Conservation (phyloP, 2,329 filamentous ascomycete species). For the Aspergillus brunneoviolaceus region DNA sequence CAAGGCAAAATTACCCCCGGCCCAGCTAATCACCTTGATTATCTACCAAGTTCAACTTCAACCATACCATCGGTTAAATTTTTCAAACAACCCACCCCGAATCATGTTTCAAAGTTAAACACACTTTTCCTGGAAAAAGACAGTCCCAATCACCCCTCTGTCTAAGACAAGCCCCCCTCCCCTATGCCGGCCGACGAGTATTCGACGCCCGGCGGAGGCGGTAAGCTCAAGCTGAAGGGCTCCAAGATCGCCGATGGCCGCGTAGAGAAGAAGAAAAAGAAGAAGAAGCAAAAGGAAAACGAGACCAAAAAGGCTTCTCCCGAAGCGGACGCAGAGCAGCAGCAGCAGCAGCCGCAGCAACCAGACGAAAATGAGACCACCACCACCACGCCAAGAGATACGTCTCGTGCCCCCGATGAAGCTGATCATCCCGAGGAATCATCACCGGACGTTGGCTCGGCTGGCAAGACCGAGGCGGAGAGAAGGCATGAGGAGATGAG, state of each 20-base stretch:
- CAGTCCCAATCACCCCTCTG: neutral
- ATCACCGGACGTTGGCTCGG: neutral
- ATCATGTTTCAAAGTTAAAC: neutral
- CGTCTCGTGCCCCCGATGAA: slow-evolving; percentile 17
- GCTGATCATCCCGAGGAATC: slow-evolving; percentile 8
- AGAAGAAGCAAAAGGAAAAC: slow-evolving; percentile 40
- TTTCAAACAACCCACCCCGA: neutral
- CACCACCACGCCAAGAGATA: neutral
- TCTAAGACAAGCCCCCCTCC: neutral
- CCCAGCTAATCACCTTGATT: neutral
- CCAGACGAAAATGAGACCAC: neutral
- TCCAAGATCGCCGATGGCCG: slow-evolving; percentile 57
- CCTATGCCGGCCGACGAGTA: slow-evolving; percentile 63
- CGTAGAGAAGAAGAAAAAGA: slow-evolving; percentile 51
- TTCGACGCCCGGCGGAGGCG: slow-evolving; percentile 60
- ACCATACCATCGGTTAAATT: neutral
- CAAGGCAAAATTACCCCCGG: neutral
- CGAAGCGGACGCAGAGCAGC: neutral
- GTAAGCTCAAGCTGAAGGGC: slow-evolving; percentile 84
- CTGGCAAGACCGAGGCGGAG: slow-evolving; percentile 79
- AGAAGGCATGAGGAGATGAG: slow-evolving; percentile 75
- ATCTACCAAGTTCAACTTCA: neutral
- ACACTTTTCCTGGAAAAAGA: neutral
- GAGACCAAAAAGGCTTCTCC: neutral
- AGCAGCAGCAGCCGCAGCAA: slow-evolving; percentile 15